These are phyloP conservation scores for Fusarium cyanostomum DNA, from an alignment of 2,329 filamentous ascomycete genomes.

Conservation along the genomic window DNA sequence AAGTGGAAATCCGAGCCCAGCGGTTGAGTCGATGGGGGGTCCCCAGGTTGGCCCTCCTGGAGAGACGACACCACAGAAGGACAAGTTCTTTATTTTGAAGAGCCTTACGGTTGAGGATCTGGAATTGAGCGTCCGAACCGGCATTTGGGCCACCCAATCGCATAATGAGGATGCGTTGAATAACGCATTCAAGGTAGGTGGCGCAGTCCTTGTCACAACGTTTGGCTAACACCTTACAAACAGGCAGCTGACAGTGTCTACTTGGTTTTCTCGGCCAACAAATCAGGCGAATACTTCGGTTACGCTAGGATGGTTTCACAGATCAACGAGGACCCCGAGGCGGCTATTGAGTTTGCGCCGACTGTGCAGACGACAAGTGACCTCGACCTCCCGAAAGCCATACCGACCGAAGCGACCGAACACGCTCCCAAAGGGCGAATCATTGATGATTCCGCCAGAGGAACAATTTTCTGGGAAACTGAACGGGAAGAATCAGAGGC, in stretches of 20 bases:
- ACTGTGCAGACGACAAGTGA: slow-evolving; percentile 67
- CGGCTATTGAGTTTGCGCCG: slow-evolving; percentile 74
- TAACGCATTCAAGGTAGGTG: slow-evolving; percentile 78
- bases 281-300: slow-evolving; percentile 96
- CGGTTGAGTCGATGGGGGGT: background rate
- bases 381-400: slow-evolving; percentile 79
- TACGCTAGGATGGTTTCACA: slow-evolving; percentile 90
- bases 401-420: slow-evolving; percentile 80
- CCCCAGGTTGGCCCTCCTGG: background rate
- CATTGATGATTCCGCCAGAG: slow-evolving; percentile 91
- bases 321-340: slow-evolving; percentile 79
- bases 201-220: no score
- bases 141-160: slow-evolving; percentile 92
- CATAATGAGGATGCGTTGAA: slow-evolving; percentile 91
- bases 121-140: slow-evolving; percentile 85
- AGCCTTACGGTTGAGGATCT: slow-evolving; percentile 91
- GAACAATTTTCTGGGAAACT: slow-evolving; percentile 96
- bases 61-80: slow-evolving; percentile 54
- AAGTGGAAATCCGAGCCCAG: slow-evolving; percentile 4
- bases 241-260: slow-evolving; percentile 86
- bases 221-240: slow-evolving; percentile 8
- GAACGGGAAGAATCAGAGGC: slow-evolving; percentile 66
- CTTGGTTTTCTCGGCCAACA: slow-evolving; percentile 94
- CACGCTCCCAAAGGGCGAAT: slow-evolving; percentile 84
- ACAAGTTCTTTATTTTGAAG: slow-evolving; percentile 92